Conservation (phyloP, 2,329 filamentous ascomycete species). For the Microascus cirrosus region DNA sequence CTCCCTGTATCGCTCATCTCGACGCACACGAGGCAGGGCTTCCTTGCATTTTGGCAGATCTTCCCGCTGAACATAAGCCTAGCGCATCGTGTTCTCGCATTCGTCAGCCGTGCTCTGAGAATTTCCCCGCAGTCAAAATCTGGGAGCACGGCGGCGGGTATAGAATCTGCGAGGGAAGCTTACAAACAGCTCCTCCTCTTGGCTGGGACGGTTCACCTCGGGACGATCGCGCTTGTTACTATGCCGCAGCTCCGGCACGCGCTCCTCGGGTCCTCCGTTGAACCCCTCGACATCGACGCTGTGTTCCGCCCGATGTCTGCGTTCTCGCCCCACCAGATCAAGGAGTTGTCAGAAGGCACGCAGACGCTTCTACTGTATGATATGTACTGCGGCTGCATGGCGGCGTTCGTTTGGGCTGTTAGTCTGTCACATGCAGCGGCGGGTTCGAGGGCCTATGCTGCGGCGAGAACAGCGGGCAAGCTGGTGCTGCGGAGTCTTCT, state of each 20-base stretch:
- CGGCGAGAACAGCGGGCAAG: slow-evolving; percentile 1
- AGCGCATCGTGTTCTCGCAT: slow-evolving; percentile 6
- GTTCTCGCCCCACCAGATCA: not conserved
- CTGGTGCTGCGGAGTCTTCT: slow-evolving; percentile 4
- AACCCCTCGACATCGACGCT: slow-evolving; percentile 1
- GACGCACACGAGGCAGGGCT: slow-evolving; percentile 8
- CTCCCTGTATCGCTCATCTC: slow-evolving; percentile 10
- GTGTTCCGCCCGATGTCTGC: slow-evolving; percentile 10
- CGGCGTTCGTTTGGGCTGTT: slow-evolving; percentile 5
- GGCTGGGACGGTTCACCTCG: slow-evolving; percentile 3
- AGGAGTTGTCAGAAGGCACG: slow-evolving; percentile 6
- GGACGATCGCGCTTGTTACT: slow-evolving; percentile 5
- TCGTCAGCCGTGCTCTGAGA: not conserved
- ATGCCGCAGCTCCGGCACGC: not conserved
- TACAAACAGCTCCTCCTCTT: slow-evolving; percentile 7
- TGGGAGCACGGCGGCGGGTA: not conserved
- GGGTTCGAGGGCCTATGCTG: not conserved
- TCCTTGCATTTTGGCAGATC: slow-evolving; percentile 12
- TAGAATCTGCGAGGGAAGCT: slow-evolving; percentile 2
- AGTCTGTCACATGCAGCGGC: slow-evolving; percentile 5
- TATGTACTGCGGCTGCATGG: slow-evolving; percentile 9
- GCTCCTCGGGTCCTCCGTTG: not conserved
- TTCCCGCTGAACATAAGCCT: slow-evolving; percentile 11
- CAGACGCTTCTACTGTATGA: slow-evolving; percentile 13
- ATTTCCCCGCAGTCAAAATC: not conserved